Evolutionary conservation across 345 rosid species (phyloP), one percentile per base, ranked within the genome.

Genomic region (Eutrema yunnanense): DNA sequence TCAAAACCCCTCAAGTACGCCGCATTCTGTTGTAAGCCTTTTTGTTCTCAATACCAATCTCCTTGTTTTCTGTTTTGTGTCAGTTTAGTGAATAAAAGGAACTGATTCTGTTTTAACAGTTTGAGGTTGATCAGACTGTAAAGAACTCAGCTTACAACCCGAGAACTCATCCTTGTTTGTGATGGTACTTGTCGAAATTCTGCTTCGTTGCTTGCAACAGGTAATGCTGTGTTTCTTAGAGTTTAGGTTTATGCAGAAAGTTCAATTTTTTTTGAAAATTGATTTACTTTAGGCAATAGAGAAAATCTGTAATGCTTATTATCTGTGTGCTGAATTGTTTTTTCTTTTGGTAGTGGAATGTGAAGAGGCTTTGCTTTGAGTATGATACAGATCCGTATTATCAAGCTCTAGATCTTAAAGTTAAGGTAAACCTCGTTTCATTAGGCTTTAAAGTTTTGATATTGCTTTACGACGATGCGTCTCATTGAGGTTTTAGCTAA

Each of bases 381-480:
- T 82, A 81, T 78, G 98, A 94, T 64, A 86, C 92, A 1, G 96
- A 94, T 30, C 95, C 96, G 0, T 89, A n/a, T n/a, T n/a, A n/a
- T n/a, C n/a, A n/a, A n/a, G n/a, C n/a, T n/a, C n/a, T n/a, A n/a
- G n/a, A n/a, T n/a, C n/a, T n/a, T n/a, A n/a, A n/a, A n/a, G n/a
- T n/a, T n/a, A n/a, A n/a, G n/a, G n/a, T n/a, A n/a, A n/a, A n/a
- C n/a, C n/a, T n/a, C n/a, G n/a, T n/a, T n/a, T n/a, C n/a, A n/a
- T n/a, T n/a, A n/a, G n/a, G n/a, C n/a, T n/a, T n/a, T n/a, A n/a
- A n/a, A n/a, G n/a, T n/a, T n/a, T n/a, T n/a, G n/a, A n/a, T n/a
- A n/a, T n/a, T n/a, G n/a, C n/a, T n/a, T n/a, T n/a, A n/a, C n/a
- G n/a, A n/a, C n/a, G n/a, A n/a, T n/a, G n/a, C n/a, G n/a, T n/a